Conservation (phyloP, 1,284 basidiomycete genomes). For the Moniliella sp. region DNA sequence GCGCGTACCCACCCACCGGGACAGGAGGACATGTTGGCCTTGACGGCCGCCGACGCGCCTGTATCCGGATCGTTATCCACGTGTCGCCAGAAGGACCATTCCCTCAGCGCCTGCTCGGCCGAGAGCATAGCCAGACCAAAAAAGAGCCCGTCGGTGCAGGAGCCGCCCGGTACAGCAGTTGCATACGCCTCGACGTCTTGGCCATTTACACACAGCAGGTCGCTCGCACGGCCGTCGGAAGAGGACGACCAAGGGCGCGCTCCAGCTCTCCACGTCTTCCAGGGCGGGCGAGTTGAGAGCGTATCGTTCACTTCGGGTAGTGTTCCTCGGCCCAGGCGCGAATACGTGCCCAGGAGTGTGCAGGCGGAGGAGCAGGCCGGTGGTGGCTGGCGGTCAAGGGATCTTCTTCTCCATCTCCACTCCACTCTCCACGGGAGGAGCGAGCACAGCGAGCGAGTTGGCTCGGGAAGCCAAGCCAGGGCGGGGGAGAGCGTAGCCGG, state of each 20-base stretch:
- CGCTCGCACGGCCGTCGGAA: conserved; percentile 25
- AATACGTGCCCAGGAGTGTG: conserved; percentile 27
- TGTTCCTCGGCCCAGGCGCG: conserved; percentile 17
- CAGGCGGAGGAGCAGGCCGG: conserved; percentile 23
- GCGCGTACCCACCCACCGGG: conserved; percentile 73
- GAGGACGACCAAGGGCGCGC: too few relatives aligned
- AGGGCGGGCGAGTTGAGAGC: conserved; percentile 28
- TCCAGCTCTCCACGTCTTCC: too few relatives aligned
- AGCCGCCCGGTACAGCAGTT: conserved; percentile 6
- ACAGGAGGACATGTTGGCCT: conserved; percentile 53
- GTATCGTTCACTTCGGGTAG: conserved; percentile 27
- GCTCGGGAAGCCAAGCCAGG: too few relatives aligned
- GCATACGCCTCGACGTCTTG: conserved; percentile 21
- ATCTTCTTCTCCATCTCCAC: too few relatives aligned
- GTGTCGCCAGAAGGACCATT: conserved; percentile 29
- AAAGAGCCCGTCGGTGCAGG: conserved; percentile 29
- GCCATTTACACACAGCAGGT: conserved; percentile 25
- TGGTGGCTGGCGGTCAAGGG: too few relatives aligned
- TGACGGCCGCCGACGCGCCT: conserved; percentile 17
- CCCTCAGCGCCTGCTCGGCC: conserved; percentile 18
- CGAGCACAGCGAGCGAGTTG: too few relatives aligned
- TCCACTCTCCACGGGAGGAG: too few relatives aligned
- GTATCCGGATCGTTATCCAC: conserved; percentile 27
- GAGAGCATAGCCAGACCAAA: conserved; percentile 26
- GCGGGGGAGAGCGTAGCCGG: too few relatives aligned